These are phyloP conservation scores for Candida sanyaensis DNA, from an alignment of 1,139 yeast species.

Conservation along the genomic window DNA sequence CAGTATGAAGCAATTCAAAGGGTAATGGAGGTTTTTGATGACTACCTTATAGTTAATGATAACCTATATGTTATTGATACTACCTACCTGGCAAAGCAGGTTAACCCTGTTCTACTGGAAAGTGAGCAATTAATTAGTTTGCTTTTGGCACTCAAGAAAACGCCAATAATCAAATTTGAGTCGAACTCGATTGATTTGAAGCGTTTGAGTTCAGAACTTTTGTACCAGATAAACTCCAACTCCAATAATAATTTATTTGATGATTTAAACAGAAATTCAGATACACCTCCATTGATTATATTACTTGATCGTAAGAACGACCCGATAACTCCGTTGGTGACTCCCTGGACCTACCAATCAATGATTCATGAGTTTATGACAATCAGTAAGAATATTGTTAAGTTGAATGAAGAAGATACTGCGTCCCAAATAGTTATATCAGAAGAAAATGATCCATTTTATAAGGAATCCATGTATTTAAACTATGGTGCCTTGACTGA, in stretches of 20 bases:
- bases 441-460: conserved; percentile 68
- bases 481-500: conserved; percentile 97
- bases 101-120: conserved; percentile 40
- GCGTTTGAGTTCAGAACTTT: conserved; percentile 71
- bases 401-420: conserved; percentile 34
- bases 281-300: conserved; percentile 74
- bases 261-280: conserved; percentile 52
- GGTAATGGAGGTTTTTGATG: conserved; percentile 84
- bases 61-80: conserved; percentile 51
- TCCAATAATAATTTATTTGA: conserved; percentile 67
- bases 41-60: conserved; percentile 71
- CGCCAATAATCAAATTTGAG: conserved; percentile 80
- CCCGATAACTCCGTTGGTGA: conserved; percentile 86
- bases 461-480: conserved; percentile 74
- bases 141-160: conserved; percentile 69
- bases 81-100: background rate
- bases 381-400: conserved; percentile 77
- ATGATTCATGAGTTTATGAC: conserved; percentile 95
- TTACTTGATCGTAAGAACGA: conserved; percentile 84
- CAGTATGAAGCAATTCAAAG: conserved; percentile 76
- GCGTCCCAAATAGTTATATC: conserved; percentile 33
- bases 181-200: conserved; percentile 61
- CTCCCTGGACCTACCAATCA: conserved; percentile 98
- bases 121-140: conserved; percentile 62
- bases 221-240: conserved; percentile 57